These are phyloP conservation scores for Borovskyia barvae DNA, from an alignment of 208 protist species.

Conservation along the genomic window DNA sequence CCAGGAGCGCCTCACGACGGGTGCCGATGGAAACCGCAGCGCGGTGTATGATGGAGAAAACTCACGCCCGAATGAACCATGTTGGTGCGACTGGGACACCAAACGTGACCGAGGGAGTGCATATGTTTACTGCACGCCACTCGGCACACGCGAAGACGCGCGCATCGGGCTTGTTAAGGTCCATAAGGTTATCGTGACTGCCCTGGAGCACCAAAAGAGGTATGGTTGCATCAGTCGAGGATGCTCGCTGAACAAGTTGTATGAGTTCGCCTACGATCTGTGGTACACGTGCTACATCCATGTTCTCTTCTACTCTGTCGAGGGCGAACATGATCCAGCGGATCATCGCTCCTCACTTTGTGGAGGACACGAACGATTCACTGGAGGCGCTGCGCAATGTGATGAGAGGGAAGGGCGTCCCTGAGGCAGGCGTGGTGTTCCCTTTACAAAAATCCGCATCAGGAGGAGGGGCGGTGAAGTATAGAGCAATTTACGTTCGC, in stretches of 20 bases:
- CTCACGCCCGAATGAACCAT: no score
- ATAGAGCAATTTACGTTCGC: no score
- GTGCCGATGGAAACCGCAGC: neutral
- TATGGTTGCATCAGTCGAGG: constrained; percentile 13
- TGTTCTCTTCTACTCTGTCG: constrained; percentile 12
- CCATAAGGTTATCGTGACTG: neutral
- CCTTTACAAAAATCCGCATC: no score
- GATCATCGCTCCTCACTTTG: constrained; percentile 10
- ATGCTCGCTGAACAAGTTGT: constrained; percentile 9
- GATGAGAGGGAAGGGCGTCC: neutral
- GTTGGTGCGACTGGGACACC: no score
- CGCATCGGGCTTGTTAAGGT: constrained; percentile 2
- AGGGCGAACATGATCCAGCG: constrained; percentile 9
- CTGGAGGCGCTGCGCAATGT: neutral
- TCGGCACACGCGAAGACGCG: constrained; percentile 5
- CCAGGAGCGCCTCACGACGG: neutral
- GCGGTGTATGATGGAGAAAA: no score
- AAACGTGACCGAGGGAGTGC: no score
- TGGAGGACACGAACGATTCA: neutral
- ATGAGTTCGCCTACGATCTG: constrained; percentile 1
- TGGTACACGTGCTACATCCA: neutral
- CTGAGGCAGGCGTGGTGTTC: neutral
- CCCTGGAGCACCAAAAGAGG: neutral
- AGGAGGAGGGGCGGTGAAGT: no score
- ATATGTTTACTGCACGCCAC: constrained; percentile 10